Evolutionary conservation across 495 filamentous ascomycete species (phyloP), one percentile per base, ranked within the genome.

Genomic region (Bryoglossum gracile): DNA sequence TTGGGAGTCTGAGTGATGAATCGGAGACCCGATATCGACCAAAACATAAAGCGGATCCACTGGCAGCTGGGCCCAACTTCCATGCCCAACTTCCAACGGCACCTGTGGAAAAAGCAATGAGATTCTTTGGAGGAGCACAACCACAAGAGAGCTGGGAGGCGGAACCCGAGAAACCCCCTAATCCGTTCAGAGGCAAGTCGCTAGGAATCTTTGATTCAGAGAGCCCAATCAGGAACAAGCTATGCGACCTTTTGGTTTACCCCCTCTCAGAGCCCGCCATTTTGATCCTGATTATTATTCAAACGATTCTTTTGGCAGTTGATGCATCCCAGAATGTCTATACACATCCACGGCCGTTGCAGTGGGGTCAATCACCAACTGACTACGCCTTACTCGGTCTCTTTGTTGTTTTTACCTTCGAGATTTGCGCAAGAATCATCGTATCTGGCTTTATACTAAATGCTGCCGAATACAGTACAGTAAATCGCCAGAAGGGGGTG

Each of bases 381-480:
- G 88, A 97, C 61, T 94, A 77, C 67, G 79, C 80, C 14, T 73
- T 97, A 11, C 75, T 96, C 42, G 81, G 63, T 2, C 80, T 97
- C 8, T 99, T 99, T 61, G 68, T 84, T 44, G 80, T 99, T 50
- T 99, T 96, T 61, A 94, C 92, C 4, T 62, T 94, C 14, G 92
- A 99, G 62, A 76, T 92, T 22, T 65, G 80, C 37, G 82, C 85
- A 43, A 81, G 87, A 50, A 81, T 87, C 30, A 81, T 97, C 49
- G 92, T 99, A 9, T 97, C 94, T 0, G 92, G 92, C 4, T 81
- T 96, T 45, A 71, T 99, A 32, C 69, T 94, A 45, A 99, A 99
- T 63, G 78, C 90, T 4, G 68, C 71, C 14, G 89, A 90, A 63
- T 94, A 91, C 61, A 91, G 80, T 60, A 91, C 85, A 16, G 81